Base-by-base conservation (phyloP, 2,329 filamentous ascomycete species). In the Arthrocladium fulminans region DNA sequence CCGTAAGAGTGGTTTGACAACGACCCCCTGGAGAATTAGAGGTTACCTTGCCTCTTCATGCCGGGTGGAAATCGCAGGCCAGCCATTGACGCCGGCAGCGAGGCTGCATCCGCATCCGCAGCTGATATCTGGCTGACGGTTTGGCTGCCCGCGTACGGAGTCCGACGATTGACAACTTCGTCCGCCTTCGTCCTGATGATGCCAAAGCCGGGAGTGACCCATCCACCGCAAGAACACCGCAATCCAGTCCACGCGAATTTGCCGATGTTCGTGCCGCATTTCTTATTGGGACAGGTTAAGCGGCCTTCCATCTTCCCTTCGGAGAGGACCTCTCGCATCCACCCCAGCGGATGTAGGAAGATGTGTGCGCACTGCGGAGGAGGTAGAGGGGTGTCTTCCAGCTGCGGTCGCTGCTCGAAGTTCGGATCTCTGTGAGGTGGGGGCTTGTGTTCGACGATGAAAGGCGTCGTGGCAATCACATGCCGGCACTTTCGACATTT, bases 191-290 rank as follows among this genome's bases (percentile, higher is more conserved):
- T 83, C 65, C 83, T 86, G 47, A 88, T 83, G 52, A 97, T 72
- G 52, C 85, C 90, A 63, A 98, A 92, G 1, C 85, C 89, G 7
- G 92, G 90, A 44, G 88, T 86, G 19, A 96, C 76, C 90, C 92
- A 97, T 53, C 83, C 80, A 30, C 84, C 81, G 65, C 92, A 98
- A 62, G 81, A 92, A 69, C 92, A 98, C 64, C 81, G 82, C 75
- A 96, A 84, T 12, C 92, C 92, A 64, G 94, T 88, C 92, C 92
- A 98, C 45, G 90, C 86, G 63, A 96, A 98, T 59, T 92, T 86
- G 32, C 92, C 92, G 41, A 97, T 80, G 45, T 87, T 88, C 34
- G 86, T 81, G 40, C 78, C 80, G 65, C 92, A 98, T 60, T 83
- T 84, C 7, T 64, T 51, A 57, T 83, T 85, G 8, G 92, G 90